Base-by-base conservation (phyloP, 2,329 filamentous ascomycete species). In the Curvularia hawaiiensis region DNA sequence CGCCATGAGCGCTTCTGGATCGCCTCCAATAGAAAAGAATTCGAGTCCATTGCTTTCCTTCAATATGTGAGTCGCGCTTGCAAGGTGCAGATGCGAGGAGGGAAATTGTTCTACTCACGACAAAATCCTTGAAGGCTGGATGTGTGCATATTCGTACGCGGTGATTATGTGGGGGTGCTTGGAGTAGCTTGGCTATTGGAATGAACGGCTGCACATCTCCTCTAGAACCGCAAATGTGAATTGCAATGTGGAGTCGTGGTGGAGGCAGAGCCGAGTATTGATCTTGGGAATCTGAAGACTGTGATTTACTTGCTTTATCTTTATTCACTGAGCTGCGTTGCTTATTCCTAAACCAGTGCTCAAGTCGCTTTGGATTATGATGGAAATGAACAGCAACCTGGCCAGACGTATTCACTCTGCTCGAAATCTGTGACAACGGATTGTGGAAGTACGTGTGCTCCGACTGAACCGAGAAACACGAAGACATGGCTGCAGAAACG, bases 121-220 rank as follows among this genome's bases (percentile, higher is more conserved):
- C 70, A 30, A 63, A 62, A 52, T 59, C 56, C 39, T 59, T 61
- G 56, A 70, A 67, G 8, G 58, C 46, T n/a, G 50, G 54, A 59
- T 73, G 71, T 9, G 71, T 73, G 48, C 69, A 70, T 28, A 73
- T 60, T 18, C 71, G 63, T 31, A 73, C 68, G 43, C 71, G 57
- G 48, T 73, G 71, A 5, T 61, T 58, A 50, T 70, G 62, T 5
- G 62, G 58, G 4, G 55, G 45, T 20, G 54, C 57, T 24, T 68
- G 74, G 0, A 87, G 68, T n/a, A 80, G 75, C 39, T 78, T 80
- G 0, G 83, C 85, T 3, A 88, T 77, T 0, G 84, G 83, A 50
- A 88, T 76, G 55, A 88, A 87, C 0, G 85, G 85, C 55, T 88
- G 85, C 2, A 85, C 82, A 65, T 85, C 83, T 7, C 83, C 83